Conservation (phyloP, 108 stramenopile genomes). For the Skeletonema costatum region DNA sequence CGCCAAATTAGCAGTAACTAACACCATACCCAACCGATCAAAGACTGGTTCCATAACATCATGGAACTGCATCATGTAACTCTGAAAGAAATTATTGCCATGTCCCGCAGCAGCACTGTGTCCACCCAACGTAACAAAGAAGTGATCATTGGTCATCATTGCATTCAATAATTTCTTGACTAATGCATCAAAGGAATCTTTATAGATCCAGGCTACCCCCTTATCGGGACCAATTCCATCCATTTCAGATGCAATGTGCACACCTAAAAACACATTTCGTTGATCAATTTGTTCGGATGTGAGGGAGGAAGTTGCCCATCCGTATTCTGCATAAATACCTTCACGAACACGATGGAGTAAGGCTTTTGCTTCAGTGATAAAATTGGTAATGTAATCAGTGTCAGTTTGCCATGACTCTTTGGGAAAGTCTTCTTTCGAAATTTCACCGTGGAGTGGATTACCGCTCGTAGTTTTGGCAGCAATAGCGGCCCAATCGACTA, state of each 20-base stretch:
- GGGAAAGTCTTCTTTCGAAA: conserved; percentile 40
- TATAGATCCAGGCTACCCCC: conserved; percentile 28
- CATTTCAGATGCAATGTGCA: conserved; percentile 4
- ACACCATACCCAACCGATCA: conserved; percentile 48
- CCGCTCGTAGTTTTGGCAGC: neutral
- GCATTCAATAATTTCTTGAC: conserved; percentile 57
- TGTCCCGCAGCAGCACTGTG: conserved; percentile 37
- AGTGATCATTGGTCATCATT: conserved; percentile 62
- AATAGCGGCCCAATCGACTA: conserved; percentile 19
- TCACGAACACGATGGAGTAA: conserved; percentile 65
- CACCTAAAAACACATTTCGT: conserved; percentile 8
- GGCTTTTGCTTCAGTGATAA: conserved; percentile 48
- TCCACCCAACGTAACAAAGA: conserved; percentile 51
- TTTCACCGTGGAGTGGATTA: conserved; percentile 34
- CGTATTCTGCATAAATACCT: conserved; percentile 75
- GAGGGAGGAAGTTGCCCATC: conserved; percentile 24
- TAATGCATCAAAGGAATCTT: conserved; percentile 36
- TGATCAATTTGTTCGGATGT: conserved; percentile 5
- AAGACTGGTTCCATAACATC: conserved; percentile 65
- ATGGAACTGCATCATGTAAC: conserved; percentile 61
- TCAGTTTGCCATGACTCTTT: conserved; percentile 72
- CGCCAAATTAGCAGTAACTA: conserved; percentile 56
- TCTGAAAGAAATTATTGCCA: conserved; percentile 44
- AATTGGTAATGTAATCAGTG: conserved; percentile 51
- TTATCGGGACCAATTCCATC: neutral